Evolutionary conservation across 768 basidiomycete genomes (phyloP), one percentile per base, ranked within the genome.

Genomic region (Fomitopsis pulvina): DNA sequence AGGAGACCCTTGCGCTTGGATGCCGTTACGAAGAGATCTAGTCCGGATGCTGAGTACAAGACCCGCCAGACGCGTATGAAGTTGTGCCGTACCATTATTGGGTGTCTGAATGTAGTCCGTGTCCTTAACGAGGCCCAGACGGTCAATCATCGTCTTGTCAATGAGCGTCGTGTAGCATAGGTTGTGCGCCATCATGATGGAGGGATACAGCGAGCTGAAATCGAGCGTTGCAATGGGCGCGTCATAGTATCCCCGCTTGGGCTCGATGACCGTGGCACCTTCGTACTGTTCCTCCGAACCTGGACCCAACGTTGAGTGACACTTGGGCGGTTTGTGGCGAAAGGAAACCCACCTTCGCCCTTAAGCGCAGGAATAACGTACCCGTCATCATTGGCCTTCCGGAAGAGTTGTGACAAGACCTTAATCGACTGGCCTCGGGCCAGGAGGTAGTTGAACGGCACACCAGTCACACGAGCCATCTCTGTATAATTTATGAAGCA

Each of bases 121-220:
- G 54, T 89, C 92, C 63, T 87, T 91, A 28, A 80, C 78, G 18
- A 98, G 74, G 7, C 74, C 69, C 12, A 98, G 71, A 18, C 87
- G 78, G 18, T 92, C 86, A 11, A 95, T 85, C 0, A 85, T 87
- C 4, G 51, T 39, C 63, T 81, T 87, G 54, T 96, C 90, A 30
- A 97, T 66, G n/a, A 98, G 74, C 0, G 96, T 97, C 0, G 96
- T 97, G 63, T 98, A 99, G 66, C 96, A 99, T 0, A 99, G 72
- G 63, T 99, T 99, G 68, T 99, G 96, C 2, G 95, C 96, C 94
- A 97, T 97, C 96, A 99, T 99, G 69, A 99, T 98, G 0, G 96
- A 98, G 3, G 96, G 96, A 67, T 99, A 99, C 53, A 99, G 76
- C 1, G 94, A 97, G 51, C 92, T 93, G 71, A 99, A 99, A 77